phyloP scores from a whole-genome alignment of 1,139 yeast species.

The Geotrichum klebahnii region DNA sequence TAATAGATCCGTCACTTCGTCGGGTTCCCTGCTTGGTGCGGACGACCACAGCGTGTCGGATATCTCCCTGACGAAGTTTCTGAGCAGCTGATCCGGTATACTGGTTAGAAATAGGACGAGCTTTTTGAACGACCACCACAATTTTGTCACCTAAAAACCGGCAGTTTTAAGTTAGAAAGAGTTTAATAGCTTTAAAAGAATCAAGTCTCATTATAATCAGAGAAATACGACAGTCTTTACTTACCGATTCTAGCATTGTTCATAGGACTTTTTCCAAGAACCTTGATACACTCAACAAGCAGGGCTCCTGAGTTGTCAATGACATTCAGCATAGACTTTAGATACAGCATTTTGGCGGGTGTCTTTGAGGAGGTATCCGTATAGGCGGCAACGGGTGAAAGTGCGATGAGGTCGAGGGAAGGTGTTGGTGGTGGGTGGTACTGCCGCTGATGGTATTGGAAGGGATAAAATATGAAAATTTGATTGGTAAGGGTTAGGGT shows the following conservation, averaged over 20 bases:
- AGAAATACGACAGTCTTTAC: slow-evolving; percentile 19
- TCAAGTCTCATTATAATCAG: too few relatives aligned
- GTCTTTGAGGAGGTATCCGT: background rate
- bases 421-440: too few relatives aligned
- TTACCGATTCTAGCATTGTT: slow-evolving; percentile 74
- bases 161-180: slow-evolving; percentile 5
- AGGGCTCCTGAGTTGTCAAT: slow-evolving; percentile 96
- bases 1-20: slow-evolving; percentile 82
- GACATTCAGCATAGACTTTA: slow-evolving; percentile 82
- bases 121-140: slow-evolving; percentile 91
- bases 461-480: too few relatives aligned
- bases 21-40: slow-evolving; percentile 83
- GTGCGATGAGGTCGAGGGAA: too few relatives aligned
- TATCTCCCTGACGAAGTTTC: slow-evolving; percentile 91
- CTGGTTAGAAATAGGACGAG: slow-evolving; percentile 67
- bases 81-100: slow-evolving; percentile 47
- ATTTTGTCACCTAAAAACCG: slow-evolving; percentile 61
- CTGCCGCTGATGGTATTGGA: too few relatives aligned
- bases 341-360: slow-evolving; percentile 59
- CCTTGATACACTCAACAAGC: slow-evolving; percentile 93
- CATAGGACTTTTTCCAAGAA: slow-evolving; percentile 80
- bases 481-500: background rate
- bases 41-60: slow-evolving; percentile 91
- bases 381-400: too few relatives aligned
- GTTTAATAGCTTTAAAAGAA: background rate